A percentile compares a stretch with the other conserved stretches of the same genome.
phyloP scores from a whole-genome alignment of 108 stramenopile genomes.

The Nitzschia sp. region DNA sequence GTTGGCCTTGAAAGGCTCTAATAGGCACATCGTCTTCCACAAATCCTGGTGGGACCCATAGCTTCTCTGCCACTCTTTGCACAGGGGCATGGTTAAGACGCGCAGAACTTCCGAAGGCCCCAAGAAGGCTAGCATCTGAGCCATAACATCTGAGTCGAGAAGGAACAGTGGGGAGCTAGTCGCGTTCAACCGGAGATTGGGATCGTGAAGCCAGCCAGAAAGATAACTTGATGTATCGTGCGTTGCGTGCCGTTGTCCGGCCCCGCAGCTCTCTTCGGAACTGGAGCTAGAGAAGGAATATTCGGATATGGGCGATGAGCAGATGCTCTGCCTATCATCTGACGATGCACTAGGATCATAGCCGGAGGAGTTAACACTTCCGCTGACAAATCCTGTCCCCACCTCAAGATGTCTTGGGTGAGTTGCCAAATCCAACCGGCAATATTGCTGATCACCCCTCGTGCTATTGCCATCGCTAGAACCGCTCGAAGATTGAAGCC shows the following conservation, averaged over 20 bases:
- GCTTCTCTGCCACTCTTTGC: constrained; percentile 61
- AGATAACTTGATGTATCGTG: background rate
- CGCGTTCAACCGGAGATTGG: background rate
- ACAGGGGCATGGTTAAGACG: constrained; percentile 73
- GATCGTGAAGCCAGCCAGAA: background rate
- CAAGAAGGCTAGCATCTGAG: constrained; percentile 66
- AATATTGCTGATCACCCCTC: background rate
- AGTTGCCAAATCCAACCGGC: background rate
- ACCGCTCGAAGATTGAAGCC: background rate
- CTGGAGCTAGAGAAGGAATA: background rate
- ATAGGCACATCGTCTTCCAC: constrained; percentile 79
- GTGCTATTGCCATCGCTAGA: background rate
- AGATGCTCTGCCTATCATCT: background rate
- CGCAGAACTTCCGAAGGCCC: constrained; percentile 64
- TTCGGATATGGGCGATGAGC: background rate
- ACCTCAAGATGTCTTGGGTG: background rate
- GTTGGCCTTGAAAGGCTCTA: constrained; percentile 83
- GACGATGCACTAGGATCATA: background rate
- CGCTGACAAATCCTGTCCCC: background rate
- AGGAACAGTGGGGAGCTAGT: background rate
- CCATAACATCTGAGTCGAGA: constrained; percentile 67
- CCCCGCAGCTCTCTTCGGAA: background rate
- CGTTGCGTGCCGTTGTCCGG: background rate
- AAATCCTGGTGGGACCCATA: constrained; percentile 70
- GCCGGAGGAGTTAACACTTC: background rate